Base-by-base conservation (phyloP, 768 basidiomycete genomes). In the Calocybe gangraenosa region DNA sequence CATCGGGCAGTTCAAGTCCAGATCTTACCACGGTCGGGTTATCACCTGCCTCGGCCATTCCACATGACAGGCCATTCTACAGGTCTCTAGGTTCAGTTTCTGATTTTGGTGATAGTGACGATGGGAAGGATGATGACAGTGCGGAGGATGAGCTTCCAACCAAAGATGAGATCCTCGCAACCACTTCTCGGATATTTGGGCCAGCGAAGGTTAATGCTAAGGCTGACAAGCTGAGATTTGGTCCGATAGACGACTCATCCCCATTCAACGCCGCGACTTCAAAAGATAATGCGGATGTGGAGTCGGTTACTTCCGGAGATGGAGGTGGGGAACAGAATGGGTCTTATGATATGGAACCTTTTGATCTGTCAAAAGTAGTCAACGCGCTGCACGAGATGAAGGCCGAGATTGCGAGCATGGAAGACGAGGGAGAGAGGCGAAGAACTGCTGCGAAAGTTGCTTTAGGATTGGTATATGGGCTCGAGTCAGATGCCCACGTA, bases 361-460 rank as follows among this genome's bases (percentile, higher is more conserved):
- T 87, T 58, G 87, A 89, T 63, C 58, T 89, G 45, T 70, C 76
- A 20, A 65, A 68, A 38, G 78, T 88, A 25, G 57, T 89, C 7
- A 69, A 69, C 14, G 74, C 76, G 1, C 67, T 90, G 25, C 79
- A 85, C 54, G 76, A 75, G 40, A 76, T 87, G 75, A 86, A 85
- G 58, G 78, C 76, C 18, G 85, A 90, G 66, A 88, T 90, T 51
- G 71, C 80, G 18, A 73, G 68, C 9, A 85, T 90, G 65, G 65
- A 69, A 4, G 71, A 82, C 55, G 78, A 82, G 52, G 71, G 69
- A 18, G 84, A 84, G 63, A 69, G 79, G 51, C 68, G 82, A 53
- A 76, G 68, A 54, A 81, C 85, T 19, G 87, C 87, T 0, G 87
- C 87, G 7, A 68, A 70, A 37, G 84, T 86, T 17, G 85, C 87